Evolutionary conservation across 306 rosid species (phyloP).

Genomic region (Glycyrrhiza uralensis): DNA sequence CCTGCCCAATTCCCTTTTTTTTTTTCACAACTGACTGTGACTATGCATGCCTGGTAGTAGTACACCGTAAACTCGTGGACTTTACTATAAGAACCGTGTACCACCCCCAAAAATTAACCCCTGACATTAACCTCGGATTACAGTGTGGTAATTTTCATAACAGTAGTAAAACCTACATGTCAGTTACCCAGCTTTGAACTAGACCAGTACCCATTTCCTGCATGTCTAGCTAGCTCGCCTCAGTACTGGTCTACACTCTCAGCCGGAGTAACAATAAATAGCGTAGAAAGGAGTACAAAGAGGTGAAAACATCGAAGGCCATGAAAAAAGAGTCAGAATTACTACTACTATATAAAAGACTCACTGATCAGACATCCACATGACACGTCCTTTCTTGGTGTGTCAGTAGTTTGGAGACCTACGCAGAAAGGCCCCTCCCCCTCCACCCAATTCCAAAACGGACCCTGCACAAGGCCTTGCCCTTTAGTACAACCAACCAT

Average conservation of each 20-base stretch:
- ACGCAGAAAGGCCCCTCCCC: conserved; percentile 12
- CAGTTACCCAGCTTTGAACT: background rate
- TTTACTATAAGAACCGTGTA: background rate
- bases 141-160: conserved; percentile 32
- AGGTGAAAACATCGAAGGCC: conserved; percentile 27
- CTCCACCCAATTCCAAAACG: too few relatives aligned
- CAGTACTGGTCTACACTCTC: background rate
- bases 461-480: background rate
- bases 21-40: background rate
- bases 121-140: conserved; percentile 35
- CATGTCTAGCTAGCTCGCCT: too few relatives aligned
- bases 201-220: conserved; percentile 26
- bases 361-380: conserved; percentile 31
- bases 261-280: conserved; percentile 15
- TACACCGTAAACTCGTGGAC: conserved; percentile 1
- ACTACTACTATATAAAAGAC: background rate
- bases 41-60: conserved; percentile 5
- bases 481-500: background rate
- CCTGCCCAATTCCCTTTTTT: background rate
- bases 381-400: conserved; percentile 37
- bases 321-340: conserved; percentile 18
- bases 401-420: conserved; percentile 52
- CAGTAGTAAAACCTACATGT: conserved; percentile 19
- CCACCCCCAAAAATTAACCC: conserved; percentile 10
- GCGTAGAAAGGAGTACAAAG: conserved; percentile 3